Base-by-base conservation (phyloP, 106 monocot genomes). In the Dendrobium chrysotoxum region DNA sequence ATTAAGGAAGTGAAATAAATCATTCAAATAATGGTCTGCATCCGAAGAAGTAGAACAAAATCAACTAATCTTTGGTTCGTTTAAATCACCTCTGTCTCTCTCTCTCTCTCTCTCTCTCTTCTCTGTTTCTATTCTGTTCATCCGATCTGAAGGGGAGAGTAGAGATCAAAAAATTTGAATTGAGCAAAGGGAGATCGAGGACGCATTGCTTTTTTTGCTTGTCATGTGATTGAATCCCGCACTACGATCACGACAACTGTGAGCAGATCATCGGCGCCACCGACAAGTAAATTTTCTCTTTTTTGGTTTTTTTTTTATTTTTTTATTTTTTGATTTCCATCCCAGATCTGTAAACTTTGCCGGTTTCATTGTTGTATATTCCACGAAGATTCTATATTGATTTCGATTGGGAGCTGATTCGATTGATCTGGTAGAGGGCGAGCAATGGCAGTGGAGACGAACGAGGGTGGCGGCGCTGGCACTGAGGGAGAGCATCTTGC, bases 381-480 rank as follows among this genome's bases (percentile, higher is more conserved):
- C 16, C 12, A 35, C 31, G 35, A 47, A 3, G 5, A 11, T 76
- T 76, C 28, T 0, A 47, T 76, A 47, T 23, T 47, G 76, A 76
- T 76, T 28, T 76, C 12, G 23, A 18, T 45, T 76, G 2, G 3
- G 47, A 13, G 45, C 47, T 46, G 76, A 76, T 76, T 76, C 50
- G 45, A 45, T 76, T 47, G 46, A 76, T 28, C 76, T 47, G 44
- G 12, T 50, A 2, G 76, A 45, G 16, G 3, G 26, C 26, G 28
- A 28, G 47, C 76, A 76, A 76, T 76, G 76, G 76, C 47, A 10
- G 76, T 76, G 47, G 46, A 76, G 47, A 23, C 25, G 47, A 76
- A 18, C 44, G 76, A 47, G 23, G 15, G 47, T 47, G 47, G 76
- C 7, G 45, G 76, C 23, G 76, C 76, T 11, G 47, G 28, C 11